A percentile compares a stretch with the other conserved stretches of the same genome.
These are phyloP conservation scores for Xylariaceae sp. DNA, from an alignment of 2,329 filamentous ascomycete species.

Conservation along the genomic window DNA sequence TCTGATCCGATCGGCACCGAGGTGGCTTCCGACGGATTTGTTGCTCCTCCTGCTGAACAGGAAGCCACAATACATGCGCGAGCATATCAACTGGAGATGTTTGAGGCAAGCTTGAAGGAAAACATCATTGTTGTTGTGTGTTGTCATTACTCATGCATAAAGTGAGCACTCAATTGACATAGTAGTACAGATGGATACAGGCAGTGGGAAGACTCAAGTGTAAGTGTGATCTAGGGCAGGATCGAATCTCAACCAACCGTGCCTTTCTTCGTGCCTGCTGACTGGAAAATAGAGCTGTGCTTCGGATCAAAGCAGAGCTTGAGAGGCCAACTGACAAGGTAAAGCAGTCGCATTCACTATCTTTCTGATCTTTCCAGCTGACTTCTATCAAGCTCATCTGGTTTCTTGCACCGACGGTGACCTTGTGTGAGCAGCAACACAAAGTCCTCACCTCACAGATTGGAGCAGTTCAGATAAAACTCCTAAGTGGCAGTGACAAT, in stretches of 20 bases:
- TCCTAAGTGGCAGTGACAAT: conserved; percentile 66
- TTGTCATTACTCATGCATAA: conserved; percentile 5
- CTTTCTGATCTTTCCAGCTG: background rate
- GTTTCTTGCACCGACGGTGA: conserved; percentile 71
- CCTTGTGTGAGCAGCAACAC: conserved; percentile 65
- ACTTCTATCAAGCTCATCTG: conserved; percentile 55
- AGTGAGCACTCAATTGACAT: background rate
- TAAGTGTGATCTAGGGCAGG: conserved; percentile 38
- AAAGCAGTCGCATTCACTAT: conserved; percentile 9
- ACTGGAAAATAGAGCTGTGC: conserved; percentile 52
- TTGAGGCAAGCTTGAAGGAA: conserved; percentile 62
- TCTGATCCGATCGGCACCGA: background rate
- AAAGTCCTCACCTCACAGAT: conserved; percentile 59
- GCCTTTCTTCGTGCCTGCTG: too few species aligned
- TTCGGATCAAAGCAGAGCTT: conserved; percentile 65
- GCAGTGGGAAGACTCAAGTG: conserved; percentile 77
- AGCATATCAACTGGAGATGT: conserved; percentile 75
- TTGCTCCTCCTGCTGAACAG: conserved; percentile 18
- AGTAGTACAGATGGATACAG: conserved; percentile 66
- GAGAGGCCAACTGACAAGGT: conserved; percentile 57
- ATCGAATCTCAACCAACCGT: too few species aligned
- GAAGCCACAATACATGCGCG: conserved; percentile 43
- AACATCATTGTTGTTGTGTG: conserved; percentile 72
- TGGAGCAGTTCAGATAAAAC: conserved; percentile 54
- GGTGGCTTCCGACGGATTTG: background rate